Conservation (phyloP, 140 eudicot genomes). For the Bidens hawaiensis region DNA sequence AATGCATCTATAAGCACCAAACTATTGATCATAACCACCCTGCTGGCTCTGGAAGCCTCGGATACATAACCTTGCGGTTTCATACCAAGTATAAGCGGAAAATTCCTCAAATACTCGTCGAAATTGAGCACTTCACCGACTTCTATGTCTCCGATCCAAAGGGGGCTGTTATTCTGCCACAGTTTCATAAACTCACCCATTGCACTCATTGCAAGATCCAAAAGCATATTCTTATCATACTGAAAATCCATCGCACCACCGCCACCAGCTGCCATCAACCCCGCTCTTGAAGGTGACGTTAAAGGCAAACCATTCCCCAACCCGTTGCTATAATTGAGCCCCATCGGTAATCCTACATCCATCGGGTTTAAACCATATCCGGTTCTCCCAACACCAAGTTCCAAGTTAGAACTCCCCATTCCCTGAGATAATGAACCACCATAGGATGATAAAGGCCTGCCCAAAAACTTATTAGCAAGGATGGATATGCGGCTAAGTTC, state of each 20-base stretch:
- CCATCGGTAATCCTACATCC: slow-evolving; percentile 43
- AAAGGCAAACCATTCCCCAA: slow-evolving; percentile 35
- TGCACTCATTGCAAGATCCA: slow-evolving; percentile 62
- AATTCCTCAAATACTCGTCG: slow-evolving; percentile 51
- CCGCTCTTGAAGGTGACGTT: slow-evolving; percentile 33
- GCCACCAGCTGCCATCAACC: slow-evolving; percentile 26
- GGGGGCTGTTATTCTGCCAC: slow-evolving; percentile 56
- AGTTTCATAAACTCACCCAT: slow-evolving; percentile 77
- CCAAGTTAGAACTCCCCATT: slow-evolving; percentile 45
- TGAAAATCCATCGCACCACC: slow-evolving; percentile 30
- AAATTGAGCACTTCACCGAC: slow-evolving; percentile 54
- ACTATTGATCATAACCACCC: slow-evolving; percentile 48
- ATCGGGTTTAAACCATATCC: slow-evolving; percentile 45
- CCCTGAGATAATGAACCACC: slow-evolving; percentile 28
- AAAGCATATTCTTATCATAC: slow-evolving; percentile 49
- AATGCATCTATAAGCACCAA: slow-evolving; percentile 51
- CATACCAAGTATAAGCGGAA: slow-evolving; percentile 56
- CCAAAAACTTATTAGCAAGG: slow-evolving; percentile 59
- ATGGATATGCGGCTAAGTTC: slow-evolving; percentile 56
- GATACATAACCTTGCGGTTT: slow-evolving; percentile 52
- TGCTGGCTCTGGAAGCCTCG: slow-evolving; percentile 71
- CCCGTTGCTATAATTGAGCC: slow-evolving; percentile 51
- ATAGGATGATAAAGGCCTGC: slow-evolving; percentile 46
- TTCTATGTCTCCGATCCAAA: slow-evolving; percentile 56
- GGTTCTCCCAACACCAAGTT: slow-evolving; percentile 63